These are phyloP conservation scores for Cytospora piceae DNA, from an alignment of 2,329 filamentous ascomycete species.

Conservation along the genomic window DNA sequence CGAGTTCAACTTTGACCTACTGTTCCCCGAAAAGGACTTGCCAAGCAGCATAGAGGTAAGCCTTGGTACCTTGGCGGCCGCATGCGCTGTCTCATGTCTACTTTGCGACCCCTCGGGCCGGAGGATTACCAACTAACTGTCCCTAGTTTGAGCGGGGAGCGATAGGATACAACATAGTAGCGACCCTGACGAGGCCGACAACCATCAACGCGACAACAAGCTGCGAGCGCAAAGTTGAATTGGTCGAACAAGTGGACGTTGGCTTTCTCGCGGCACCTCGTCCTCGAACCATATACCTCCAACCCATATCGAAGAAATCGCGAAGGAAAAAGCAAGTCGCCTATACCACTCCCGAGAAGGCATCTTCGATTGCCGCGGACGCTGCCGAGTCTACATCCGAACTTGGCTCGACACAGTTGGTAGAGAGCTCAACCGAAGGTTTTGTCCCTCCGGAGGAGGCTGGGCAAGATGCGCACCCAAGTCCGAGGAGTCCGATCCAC, in stretches of 20 bases:
- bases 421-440: constrained; percentile 47
- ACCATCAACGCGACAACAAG: constrained; percentile 79
- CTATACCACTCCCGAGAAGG: constrained; percentile 41
- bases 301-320: constrained; percentile 76
- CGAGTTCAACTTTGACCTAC: constrained; percentile 65
- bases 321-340: constrained; percentile 63
- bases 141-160: constrained; percentile 90
- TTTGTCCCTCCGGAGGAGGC: constrained; percentile 45
- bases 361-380: constrained; percentile 37
- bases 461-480: constrained; percentile 41
- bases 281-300: constrained; percentile 81
- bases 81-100: neutral
- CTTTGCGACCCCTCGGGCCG: neutral
- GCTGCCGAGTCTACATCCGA: constrained; percentile 43
- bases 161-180: constrained; percentile 87
- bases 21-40: constrained; percentile 47
- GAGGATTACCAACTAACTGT: neutral
- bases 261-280: constrained; percentile 74
- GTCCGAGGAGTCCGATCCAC: constrained; percentile 48
- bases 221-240: constrained; percentile 78
- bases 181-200: constrained; percentile 86
- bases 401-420: constrained; percentile 42
- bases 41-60: constrained; percentile 95
- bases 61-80: constrained; percentile 30
- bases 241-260: constrained; percentile 85